phyloP scores from a whole-genome alignment of 495 filamentous ascomycete genomes.

The Podospora australis region DNA sequence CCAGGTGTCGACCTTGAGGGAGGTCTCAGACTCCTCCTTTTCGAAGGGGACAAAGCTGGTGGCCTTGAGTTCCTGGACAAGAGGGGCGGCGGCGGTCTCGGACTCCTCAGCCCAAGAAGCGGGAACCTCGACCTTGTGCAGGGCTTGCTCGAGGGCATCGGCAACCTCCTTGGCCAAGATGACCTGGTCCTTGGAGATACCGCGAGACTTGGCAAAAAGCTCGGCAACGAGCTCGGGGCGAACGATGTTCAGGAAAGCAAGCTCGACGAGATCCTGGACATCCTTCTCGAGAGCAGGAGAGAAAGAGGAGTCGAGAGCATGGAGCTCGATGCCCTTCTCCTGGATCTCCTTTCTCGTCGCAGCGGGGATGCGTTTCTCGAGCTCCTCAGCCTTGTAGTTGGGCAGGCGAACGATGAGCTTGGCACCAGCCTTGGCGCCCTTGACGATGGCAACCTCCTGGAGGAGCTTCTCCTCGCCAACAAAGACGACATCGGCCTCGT shows the following conservation, averaged over 20 bases:
- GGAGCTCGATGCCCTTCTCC: constrained; percentile 60
- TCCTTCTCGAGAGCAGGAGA: constrained; percentile 60
- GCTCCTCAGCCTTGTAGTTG: constrained; percentile 74
- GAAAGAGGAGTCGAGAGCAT: constrained; percentile 62
- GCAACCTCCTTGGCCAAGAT: constrained; percentile 54
- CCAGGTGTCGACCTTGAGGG: constrained; percentile 63
- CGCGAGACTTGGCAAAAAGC: constrained; percentile 27
- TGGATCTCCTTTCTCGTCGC: constrained; percentile 60
- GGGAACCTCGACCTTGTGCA: constrained; percentile 67
- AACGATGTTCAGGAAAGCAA: constrained; percentile 74
- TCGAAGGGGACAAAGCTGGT: constrained; percentile 82
- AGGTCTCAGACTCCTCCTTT: constrained; percentile 64
- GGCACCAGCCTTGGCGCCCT: constrained; percentile 62
- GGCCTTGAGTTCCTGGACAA: constrained; percentile 55
- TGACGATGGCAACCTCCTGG: constrained; percentile 63
- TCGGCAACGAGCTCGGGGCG: constrained; percentile 54
- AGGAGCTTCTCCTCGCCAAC: constrained; percentile 76
- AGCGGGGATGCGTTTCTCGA: constrained; percentile 79
- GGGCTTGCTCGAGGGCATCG: constrained; percentile 60
- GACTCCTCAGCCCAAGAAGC: constrained; percentile 69
- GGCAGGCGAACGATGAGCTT: constrained; percentile 70
- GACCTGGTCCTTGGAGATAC: constrained; percentile 31
- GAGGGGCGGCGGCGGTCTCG: constrained; percentile 44
- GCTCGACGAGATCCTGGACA: constrained; percentile 58
- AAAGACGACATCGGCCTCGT: constrained; percentile 69